Conservation (phyloP, 1,284 basidiomycete genomes). For the Trichosporon ovoides region DNA sequence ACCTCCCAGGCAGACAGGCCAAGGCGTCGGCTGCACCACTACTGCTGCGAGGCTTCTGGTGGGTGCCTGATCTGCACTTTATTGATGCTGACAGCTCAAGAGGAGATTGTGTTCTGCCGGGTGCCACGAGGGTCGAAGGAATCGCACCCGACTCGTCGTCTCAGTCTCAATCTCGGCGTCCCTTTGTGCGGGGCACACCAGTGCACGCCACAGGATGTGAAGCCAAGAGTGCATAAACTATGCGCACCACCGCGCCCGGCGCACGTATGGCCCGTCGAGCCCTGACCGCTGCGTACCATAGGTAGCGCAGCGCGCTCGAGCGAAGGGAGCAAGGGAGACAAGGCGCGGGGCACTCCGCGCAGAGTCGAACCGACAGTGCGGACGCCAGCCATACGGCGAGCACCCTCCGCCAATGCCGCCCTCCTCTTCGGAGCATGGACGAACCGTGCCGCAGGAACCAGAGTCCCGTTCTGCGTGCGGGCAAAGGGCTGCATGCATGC, state of each 20-base stretch:
- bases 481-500: too few species aligned
- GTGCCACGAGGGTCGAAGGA: neutral
- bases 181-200: neutral
- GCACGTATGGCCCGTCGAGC: too few species aligned
- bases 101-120: neutral
- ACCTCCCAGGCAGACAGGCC: neutral
- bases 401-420: too few species aligned
- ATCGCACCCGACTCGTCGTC: neutral
- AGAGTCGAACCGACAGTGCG: too few species aligned
- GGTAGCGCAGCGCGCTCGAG: too few species aligned
- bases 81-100: neutral
- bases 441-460: too few species aligned
- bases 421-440: too few species aligned
- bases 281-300: too few species aligned
- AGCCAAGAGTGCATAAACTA: neutral
- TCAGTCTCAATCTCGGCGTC: neutral
- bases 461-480: too few species aligned
- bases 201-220: neutral
- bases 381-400: too few species aligned
- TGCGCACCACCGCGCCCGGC: neutral
- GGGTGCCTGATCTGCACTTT: constrained; percentile 4
- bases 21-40: neutral
- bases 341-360: too few species aligned
- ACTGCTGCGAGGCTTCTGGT: neutral
- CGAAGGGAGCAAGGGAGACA: too few species aligned